Evolutionary conservation across 306 rosid species (phyloP), one percentile per base, ranked within the genome.

Genomic region (Vigna nakashimae): DNA sequence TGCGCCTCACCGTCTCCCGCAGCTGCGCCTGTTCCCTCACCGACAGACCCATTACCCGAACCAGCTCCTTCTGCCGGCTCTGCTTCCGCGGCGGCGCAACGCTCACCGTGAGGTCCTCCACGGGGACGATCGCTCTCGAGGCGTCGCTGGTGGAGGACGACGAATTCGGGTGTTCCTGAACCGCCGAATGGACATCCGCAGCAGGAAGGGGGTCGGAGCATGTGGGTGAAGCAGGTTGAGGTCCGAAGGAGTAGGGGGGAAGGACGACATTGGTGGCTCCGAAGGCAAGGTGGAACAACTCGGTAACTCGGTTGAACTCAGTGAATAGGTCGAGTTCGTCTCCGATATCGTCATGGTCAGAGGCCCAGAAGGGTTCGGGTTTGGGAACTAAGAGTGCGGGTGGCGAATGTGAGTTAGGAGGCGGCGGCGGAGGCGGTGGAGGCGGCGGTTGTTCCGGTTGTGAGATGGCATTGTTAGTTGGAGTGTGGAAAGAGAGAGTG

Each of bases 251-350:
- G 15, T 50, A n/a, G 3, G 56, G 13, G 6, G 42, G 52, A 3
- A 15, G 4, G 13, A 7, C 56, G 5, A 9, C 15, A 18, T 55
- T 17, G 22, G 15, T 14, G 30, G 0, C n/a, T n/a, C 86, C 88
- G 65, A 92, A 92, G 2, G 97, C 95, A 7, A 86, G 26, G 65
- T 82, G 78, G 68, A 92, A 95, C 10, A 95, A 87, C 83, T 95
- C 77, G 7, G 91, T 82, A 68, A 95, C 82, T 4, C 99, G 97
- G 69, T 59, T 68, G 84, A 77, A 95, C 74, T 95, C 98, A 0
- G 84, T 71, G 82, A 59, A 85, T n/a, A 95, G 83, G 18, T 82
- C 81, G 45, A 65, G 83, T 12, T 85, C 50, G 32, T 6, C 88
- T 51, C 40, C 24, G 24, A 63, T 79, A 14, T 53, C 73, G 16